Base-by-base conservation (phyloP, 176 grass and related monocot genomes). In the Raddia guianensis region DNA sequence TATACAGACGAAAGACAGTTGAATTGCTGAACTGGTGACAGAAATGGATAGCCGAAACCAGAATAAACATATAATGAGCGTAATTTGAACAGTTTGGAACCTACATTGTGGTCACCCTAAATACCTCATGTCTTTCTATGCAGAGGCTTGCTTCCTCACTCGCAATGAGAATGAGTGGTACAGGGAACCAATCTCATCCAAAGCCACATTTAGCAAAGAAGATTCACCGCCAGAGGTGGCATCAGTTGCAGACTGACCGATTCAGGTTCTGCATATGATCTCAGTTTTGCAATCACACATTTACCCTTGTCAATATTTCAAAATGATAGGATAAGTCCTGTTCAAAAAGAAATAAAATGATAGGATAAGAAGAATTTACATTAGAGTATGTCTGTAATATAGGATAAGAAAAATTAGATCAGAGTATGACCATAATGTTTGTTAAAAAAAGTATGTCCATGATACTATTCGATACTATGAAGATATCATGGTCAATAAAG, bases 91-190 rank as follows among this genome's bases (percentile, higher is more conserved):
- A 68, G 52, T 34, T 5, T 42, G 58, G 53, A 63, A 52, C 48
- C 11, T 27, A 4, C 2, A 18, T 76, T 27, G 49, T 3, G 8
- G 2, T 70, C 52, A 42, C 85, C 68, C 43, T 58, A 21, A 69
- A 61, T 34, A 12, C 5, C 84, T 46, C 12, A 2, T 69, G 15
- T 85, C 20, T 66, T 86, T 86, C 21, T 32, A 18, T 85, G 75
- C 86, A 96, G 93, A 91, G 72, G 97, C 97, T 59, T 80, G 69
- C 80, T 91, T 99, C 83, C 85, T 99, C 12, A 90, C 86, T 64
- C 93, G 97, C 8, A 52, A 83, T 49, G 89, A 96, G 76, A 93
- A 96, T 11, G 86, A 96, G 56, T 96, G 97, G 91, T 99, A 99
- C 85, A 85, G 76, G 81, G 91, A 93, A 82, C 97, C 89, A n/a